Base-by-base conservation (phyloP, 768 basidiomycete species). In the Pleurotus tuoliensis region DNA sequence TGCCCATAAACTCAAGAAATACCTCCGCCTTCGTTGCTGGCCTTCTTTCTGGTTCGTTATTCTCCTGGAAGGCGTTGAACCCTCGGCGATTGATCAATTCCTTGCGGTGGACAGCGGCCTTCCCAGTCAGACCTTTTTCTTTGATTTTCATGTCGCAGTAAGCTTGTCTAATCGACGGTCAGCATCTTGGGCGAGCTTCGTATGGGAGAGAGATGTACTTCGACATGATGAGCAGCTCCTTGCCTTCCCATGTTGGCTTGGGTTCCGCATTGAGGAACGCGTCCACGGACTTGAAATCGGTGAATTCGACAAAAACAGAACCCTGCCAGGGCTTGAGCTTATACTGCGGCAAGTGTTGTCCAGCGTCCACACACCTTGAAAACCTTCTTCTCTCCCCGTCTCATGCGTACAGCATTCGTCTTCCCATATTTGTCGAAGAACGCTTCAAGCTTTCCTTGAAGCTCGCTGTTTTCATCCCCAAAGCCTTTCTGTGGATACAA, bases 81-180 rank as follows among this genome's bases (percentile, higher is more conserved):
- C 86, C 86, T 9, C 72, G 73, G 16, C 71, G 71, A 40, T 73
- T 74, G 51, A 86, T 79, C 46, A 68, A 67, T 43, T 87, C 83
- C 58, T 79, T 81, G 60, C 84, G 81, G 60, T 81, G 71, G 44
- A 75, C 74, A 12, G 88, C 87, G 13, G 83, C 80, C 62, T 84
- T 90, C 24, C 88, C 89, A 1, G 80, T 84, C 45, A 97, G 79
- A 8, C 92, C 93, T 71, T 97, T 94, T 73, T 96, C 92, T 69
- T 92, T 88, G 71, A 94, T 90, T 74, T 97, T 98, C 94, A 94
- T 94, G 61, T 92, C 85, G 63, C 93, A 93, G 69, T 97, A 97
- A 6, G 77, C 90, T 61, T 86, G 86, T 66, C 91, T 93, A 59
- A 27, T 45, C 13, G 30, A 34, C 30, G 30, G 0, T 34, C 30